Evolutionary conservation across 352 stramenopile species (phyloP).

Genomic region (Albugo laibachii): DNA sequence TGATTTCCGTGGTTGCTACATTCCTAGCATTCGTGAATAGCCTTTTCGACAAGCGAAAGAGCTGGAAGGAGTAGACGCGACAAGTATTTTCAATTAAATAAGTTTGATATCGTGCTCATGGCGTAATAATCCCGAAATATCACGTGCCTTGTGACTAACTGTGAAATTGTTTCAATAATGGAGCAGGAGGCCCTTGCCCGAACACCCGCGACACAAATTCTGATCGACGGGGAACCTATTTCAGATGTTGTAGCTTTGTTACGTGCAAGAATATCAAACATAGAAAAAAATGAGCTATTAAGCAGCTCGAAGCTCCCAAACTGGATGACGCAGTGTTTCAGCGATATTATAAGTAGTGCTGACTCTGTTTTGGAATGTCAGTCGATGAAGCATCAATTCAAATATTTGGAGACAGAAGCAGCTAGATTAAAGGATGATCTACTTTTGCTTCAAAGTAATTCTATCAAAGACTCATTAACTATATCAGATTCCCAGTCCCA

Average conservation of each 20-base stretch:
- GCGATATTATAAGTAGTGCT: constrained; percentile 61
- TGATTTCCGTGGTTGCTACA: too few relatives aligned
- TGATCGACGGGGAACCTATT: constrained; percentile 62
- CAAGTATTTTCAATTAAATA: too few relatives aligned
- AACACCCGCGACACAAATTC: constrained; percentile 43
- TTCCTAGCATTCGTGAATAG: too few relatives aligned
- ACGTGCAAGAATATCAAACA: constrained; percentile 29
- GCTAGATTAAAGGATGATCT: constrained; percentile 60
- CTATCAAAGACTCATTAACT: constrained; percentile 18
- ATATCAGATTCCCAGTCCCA: constrained; percentile 30
- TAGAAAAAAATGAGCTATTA: constrained; percentile 62
- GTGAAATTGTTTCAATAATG: too few relatives aligned
- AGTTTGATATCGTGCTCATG: too few relatives aligned
- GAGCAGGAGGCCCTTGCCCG: constrained; percentile 13
- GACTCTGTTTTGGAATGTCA: constrained; percentile 68
- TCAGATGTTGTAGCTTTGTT: constrained; percentile 57
- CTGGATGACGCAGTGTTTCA: constrained; percentile 52
- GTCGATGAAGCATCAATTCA: constrained; percentile 45
- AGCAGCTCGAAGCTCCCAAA: constrained; percentile 37
- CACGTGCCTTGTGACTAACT: too few relatives aligned
- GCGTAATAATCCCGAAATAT: too few relatives aligned
- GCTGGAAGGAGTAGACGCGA: too few relatives aligned
- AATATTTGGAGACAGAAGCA: constrained; percentile 56
- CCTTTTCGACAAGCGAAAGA: too few relatives aligned
- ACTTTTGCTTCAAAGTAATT: constrained; percentile 32